Percentiles rank a stretch among this genome's conserved stretches.
Conservation (phyloP, 192 early-diverging fungal genomes). For the Thamnidium elegans region DNA sequence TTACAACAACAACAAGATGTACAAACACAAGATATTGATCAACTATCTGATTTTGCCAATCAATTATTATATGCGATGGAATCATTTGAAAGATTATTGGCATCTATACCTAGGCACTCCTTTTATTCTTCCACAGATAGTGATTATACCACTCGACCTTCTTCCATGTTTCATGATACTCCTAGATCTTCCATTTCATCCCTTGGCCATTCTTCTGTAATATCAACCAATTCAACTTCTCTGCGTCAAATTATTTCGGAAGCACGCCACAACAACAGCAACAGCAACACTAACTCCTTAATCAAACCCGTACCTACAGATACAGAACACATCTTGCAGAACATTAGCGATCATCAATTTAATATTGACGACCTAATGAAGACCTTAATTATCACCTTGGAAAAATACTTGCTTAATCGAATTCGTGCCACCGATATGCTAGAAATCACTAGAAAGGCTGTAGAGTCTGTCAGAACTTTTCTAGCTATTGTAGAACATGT, state of each 20-base stretch:
- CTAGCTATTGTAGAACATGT: conserved; percentile 35
- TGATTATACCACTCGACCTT: background rate
- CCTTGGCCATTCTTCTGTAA: background rate
- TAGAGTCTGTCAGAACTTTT: conserved; percentile 33
- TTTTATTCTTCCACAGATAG: background rate
- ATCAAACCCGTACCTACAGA: conserved; percentile 23
- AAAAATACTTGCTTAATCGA: conserved; percentile 7
- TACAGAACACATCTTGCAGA: conserved; percentile 14
- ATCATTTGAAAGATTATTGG: conserved; percentile 14
- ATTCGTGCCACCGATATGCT: conserved; percentile 22
- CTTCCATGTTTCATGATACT: background rate
- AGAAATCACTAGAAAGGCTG: conserved; percentile 34
- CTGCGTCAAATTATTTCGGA: conserved; percentile 21
- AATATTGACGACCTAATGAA: conserved; percentile 13
- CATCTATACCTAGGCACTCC: background rate
- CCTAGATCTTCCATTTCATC: background rate
- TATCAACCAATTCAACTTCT: background rate
- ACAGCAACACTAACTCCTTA: conserved; percentile 6
- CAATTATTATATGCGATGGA: conserved; percentile 24
- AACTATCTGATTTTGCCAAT: conserved; percentile 25
- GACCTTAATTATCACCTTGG: conserved; percentile 11
- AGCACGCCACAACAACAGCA: conserved; percentile 11
- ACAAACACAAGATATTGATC: conserved; percentile 3
- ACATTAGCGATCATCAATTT: conserved; percentile 18
- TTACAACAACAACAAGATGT: background rate